Evolutionary conservation across 148 eudicot genomes (phyloP), one percentile per base, ranked within the genome.

Genomic region (Rhododendron williamsianum): DNA sequence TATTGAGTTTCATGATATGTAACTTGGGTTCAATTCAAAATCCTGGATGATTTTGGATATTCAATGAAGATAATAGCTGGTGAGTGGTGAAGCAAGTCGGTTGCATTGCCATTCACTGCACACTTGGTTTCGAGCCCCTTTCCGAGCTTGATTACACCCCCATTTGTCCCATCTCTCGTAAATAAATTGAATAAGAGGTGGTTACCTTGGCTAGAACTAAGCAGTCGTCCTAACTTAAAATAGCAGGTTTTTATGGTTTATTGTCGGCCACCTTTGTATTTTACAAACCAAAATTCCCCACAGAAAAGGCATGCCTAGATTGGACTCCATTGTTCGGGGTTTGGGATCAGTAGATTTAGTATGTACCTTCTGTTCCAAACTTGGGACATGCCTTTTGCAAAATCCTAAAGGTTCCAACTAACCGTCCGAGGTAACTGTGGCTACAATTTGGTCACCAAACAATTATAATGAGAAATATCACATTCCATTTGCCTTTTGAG

Each of bases 41-140:
- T 16, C 46, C 21, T 16, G 4, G 48, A 38, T 38, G 76, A 74
- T 74, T 74, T 74, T 74, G 18, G n/a, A 74, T 74, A 33, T 51
- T 80, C 25, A 80, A 52, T 80, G 67, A 80, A 52, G 65, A 52
- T 52, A 33, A 23, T 80, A 80, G 41, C 82, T 80, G 82, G 45
- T 80, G 82, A 52, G 56, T 80, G 65, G 63, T 80, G 82, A 80
- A 80, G 43, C 45, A 80, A 15, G n/a, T 80, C 19, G 43, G 41
- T 54, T 52, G 43, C 65, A 13, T 80, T 33, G 52, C 36, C 81
- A 48, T 49, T 76, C 25, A 71, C 36, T 71, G 76, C 41, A 30
- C 36, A 30, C 71, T 65, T 78, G 81, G 56, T n/a, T 43, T 45
- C 23, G 81, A 46, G 54, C 45, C 4, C 51, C 27, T 46, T 25